Conservation (phyloP, 2,329 filamentous ascomycete species). For the Lasiodiplodia sp. region DNA sequence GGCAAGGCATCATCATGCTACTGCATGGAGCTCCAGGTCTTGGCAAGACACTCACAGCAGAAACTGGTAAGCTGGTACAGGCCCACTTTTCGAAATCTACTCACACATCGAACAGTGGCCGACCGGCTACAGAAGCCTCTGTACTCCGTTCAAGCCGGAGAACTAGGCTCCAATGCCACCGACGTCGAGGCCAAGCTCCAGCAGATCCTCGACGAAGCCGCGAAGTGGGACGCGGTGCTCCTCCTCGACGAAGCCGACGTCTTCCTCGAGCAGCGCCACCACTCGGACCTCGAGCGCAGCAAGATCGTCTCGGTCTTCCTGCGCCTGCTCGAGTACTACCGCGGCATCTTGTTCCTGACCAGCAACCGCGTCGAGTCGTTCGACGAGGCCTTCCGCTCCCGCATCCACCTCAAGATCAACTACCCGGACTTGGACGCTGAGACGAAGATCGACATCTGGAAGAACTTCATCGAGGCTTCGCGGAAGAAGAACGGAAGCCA, state of each 20-base stretch:
- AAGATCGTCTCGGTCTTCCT: constrained; percentile 44
- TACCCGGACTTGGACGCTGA: constrained; percentile 21
- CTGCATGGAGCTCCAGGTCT: constrained; percentile 20
- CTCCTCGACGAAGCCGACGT: constrained; percentile 64
- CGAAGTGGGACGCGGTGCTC: constrained; percentile 61
- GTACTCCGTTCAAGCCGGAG: constrained; percentile 56
- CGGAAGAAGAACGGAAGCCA: constrained; percentile 9
- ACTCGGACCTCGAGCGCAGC: constrained; percentile 58
- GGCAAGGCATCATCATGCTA: constrained; percentile 28
- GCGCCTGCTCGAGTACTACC: constrained; percentile 26
- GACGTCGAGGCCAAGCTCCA: constrained; percentile 57
- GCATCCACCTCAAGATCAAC: constrained; percentile 34
- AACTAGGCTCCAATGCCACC: constrained; percentile 56
- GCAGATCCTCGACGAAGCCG: constrained; percentile 57
- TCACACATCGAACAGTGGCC: constrained; percentile 35
- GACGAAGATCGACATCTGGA: constrained; percentile 8
- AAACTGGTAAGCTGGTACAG: background rate
- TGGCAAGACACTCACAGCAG: constrained; percentile 29
- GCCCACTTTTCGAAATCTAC: background rate
- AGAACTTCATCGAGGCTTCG: constrained; percentile 8
- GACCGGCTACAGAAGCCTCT: constrained; percentile 52
- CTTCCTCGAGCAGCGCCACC: constrained; percentile 58
- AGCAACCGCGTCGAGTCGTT: constrained; percentile 37
- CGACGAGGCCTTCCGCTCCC: constrained; percentile 36
- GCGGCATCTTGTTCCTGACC: constrained; percentile 43